A percentile compares a stretch with the other conserved stretches of the same genome.
These are phyloP conservation scores for Annulohypoxylon maeteangense DNA, from an alignment of 495 filamentous ascomycete species.

Conservation along the genomic window DNA sequence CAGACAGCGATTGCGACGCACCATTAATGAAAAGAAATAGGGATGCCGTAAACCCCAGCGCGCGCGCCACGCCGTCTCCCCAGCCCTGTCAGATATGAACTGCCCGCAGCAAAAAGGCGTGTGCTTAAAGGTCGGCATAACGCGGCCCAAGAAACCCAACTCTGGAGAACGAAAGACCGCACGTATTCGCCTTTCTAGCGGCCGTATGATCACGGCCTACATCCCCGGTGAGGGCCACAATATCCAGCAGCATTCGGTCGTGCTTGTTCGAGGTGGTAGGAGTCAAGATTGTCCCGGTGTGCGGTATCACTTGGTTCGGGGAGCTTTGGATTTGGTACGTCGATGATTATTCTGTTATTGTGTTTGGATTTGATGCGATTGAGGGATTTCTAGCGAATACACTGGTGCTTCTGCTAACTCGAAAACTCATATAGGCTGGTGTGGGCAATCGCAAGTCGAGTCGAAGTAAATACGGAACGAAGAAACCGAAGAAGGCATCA, in stretches of 20 bases:
- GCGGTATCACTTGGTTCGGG: constrained; percentile 91
- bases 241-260: constrained; percentile 97
- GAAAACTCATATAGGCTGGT: constrained; percentile 72
- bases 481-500: constrained; percentile 88
- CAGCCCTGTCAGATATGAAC: constrained; percentile 74
- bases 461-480: constrained; percentile 96
- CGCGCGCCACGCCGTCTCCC: constrained; percentile 84
- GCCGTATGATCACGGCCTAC: constrained; percentile 86
- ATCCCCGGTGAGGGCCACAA: constrained; percentile 99
- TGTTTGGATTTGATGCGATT: background rate
- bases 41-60: constrained; percentile 79
- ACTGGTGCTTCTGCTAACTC: background rate
- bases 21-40: constrained; percentile 49
- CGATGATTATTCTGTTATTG: background rate
- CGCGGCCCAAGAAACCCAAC: constrained; percentile 98
- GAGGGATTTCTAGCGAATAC: background rate
- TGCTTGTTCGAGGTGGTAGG: constrained; percentile 89
- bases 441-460: constrained; percentile 83
- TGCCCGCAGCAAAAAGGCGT: constrained; percentile 92
- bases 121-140: constrained; percentile 89
- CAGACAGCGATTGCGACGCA: background rate
- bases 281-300: constrained; percentile 98
- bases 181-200: constrained; percentile 85
- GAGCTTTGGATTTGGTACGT: constrained; percentile 93
- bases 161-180: constrained; percentile 94